Conservation (phyloP, 805 yeast species). For the Schwanniomyces yamadae region DNA sequence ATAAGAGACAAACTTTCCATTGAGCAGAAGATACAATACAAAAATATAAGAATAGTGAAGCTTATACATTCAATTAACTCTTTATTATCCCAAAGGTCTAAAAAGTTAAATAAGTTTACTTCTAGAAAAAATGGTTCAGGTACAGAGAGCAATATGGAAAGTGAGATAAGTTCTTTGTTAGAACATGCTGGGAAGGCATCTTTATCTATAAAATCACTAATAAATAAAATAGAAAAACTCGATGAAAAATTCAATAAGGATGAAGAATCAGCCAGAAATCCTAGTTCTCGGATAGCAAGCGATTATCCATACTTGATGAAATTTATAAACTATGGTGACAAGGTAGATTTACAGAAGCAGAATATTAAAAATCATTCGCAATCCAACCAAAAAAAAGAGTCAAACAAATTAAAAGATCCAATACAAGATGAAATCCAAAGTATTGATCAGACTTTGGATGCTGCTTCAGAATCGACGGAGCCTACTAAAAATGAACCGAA, state of each 20-base stretch:
- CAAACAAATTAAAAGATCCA: too few relatives aligned
- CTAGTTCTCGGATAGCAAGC: not conserved
- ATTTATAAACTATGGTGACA: too few relatives aligned
- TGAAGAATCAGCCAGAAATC: not conserved
- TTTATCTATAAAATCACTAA: slow-evolving; percentile 12
- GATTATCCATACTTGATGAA: slow-evolving; percentile 1
- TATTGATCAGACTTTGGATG: too few relatives aligned
- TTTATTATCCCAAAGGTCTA: slow-evolving; percentile 10
- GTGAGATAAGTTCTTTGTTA: slow-evolving; percentile 8
- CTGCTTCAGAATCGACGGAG: too few relatives aligned
- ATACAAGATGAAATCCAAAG: too few relatives aligned
- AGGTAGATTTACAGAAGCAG: too few relatives aligned
- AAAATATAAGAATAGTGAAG: slow-evolving; percentile 37
- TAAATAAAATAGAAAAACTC: slow-evolving; percentile 11
- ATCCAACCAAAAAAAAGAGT: too few relatives aligned
- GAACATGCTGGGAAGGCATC: slow-evolving; percentile 13
- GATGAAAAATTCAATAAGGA: slow-evolving; percentile 7
- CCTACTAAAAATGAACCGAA: too few relatives aligned
- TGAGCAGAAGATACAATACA: slow-evolving; percentile 42
- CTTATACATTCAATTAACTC: slow-evolving; percentile 20
- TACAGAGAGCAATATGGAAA: slow-evolving; percentile 3
- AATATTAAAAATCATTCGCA: too few relatives aligned
- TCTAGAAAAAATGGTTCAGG: not conserved
- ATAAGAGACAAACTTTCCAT: slow-evolving; percentile 31
- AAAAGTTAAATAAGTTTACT: slow-evolving; percentile 9